These are phyloP conservation scores for Salix dunnii DNA, from an alignment of 345 rosid species.

Conservation along the genomic window DNA sequence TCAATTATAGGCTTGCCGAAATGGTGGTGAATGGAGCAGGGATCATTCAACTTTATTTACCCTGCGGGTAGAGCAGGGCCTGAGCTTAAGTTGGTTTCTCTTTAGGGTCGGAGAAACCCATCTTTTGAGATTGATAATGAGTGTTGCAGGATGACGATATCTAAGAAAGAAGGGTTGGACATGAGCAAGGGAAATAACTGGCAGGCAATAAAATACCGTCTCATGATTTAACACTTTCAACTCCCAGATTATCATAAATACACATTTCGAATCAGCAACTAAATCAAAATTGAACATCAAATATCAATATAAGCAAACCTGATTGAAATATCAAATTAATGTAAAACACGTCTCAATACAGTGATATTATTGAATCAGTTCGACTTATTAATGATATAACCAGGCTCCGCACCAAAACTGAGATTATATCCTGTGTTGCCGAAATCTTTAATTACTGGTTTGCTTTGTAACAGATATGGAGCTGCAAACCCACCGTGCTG, in stretches of 20 bases:
- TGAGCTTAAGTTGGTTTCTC: neutral
- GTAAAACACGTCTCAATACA: neutral
- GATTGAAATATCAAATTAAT: neutral
- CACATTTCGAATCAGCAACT: neutral
- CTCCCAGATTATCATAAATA: neutral
- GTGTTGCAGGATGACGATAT: no score
- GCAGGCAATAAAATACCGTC: neutral
- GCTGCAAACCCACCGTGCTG: neutral
- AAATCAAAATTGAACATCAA: no score
- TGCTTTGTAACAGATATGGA: neutral
- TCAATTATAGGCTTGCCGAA: no score
- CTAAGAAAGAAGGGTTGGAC: neutral
- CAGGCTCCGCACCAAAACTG: neutral
- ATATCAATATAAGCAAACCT: neutral
- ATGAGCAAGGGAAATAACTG: no score
- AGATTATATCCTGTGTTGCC: neutral
- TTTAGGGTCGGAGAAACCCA: neutral
- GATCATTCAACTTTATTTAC: neutral
- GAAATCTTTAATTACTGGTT: neutral
- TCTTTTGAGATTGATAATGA: no score
- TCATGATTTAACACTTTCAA: neutral
- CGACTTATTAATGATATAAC: constrained; percentile 8
- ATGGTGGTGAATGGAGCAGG: no score
- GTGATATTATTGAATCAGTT: neutral
- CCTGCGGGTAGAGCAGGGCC: neutral